A percentile compares a stretch with the other conserved stretches of the same genome.
Evolutionary conservation across 345 rosid species (phyloP).

Genomic region (Rubroshorea leprosula): DNA sequence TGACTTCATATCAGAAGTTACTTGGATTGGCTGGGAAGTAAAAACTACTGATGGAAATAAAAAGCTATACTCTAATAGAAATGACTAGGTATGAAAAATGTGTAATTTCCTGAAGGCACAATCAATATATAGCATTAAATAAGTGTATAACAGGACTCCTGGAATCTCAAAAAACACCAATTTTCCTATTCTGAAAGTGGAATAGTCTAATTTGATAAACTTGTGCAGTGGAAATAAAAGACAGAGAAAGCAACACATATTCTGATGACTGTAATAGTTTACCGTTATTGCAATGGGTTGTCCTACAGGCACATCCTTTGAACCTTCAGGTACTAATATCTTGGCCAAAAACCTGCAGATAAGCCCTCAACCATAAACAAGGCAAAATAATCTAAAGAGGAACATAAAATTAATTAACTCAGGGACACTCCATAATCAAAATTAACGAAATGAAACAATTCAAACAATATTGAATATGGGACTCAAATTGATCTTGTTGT

Average conservation of each 20-base stretch:
- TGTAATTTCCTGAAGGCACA: too few relatives aligned
- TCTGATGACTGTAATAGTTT: constrained; percentile 18
- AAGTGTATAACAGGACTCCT: too few relatives aligned
- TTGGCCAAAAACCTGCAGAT: constrained; percentile 79
- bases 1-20: constrained; percentile 17
- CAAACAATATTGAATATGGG: constrained; percentile 4
- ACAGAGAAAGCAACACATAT: constrained; percentile 9
- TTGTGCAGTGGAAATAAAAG: too few relatives aligned
- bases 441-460: constrained; percentile 7
- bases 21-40: too few relatives aligned
- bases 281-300: constrained; percentile 86
- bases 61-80: too few relatives aligned
- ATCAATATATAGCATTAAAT: too few relatives aligned
- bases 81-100: too few relatives aligned
- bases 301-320: constrained; percentile 88
- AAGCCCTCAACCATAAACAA: constrained; percentile 13
- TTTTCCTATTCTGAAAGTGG: too few relatives aligned
- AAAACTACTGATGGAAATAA: too few relatives aligned
- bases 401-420: constrained; percentile 3
- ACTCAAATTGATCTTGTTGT: constrained; percentile 3
- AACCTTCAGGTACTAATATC: constrained; percentile 76
- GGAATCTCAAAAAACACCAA: too few relatives aligned
- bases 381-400: constrained; percentile 1
- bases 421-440: neutral
- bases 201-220: too few relatives aligned